A percentile compares a stretch with the other conserved stretches of the same genome.
Evolutionary conservation across 768 basidiomycete genomes (phyloP).

Genomic region (Leccinum boreale): DNA sequence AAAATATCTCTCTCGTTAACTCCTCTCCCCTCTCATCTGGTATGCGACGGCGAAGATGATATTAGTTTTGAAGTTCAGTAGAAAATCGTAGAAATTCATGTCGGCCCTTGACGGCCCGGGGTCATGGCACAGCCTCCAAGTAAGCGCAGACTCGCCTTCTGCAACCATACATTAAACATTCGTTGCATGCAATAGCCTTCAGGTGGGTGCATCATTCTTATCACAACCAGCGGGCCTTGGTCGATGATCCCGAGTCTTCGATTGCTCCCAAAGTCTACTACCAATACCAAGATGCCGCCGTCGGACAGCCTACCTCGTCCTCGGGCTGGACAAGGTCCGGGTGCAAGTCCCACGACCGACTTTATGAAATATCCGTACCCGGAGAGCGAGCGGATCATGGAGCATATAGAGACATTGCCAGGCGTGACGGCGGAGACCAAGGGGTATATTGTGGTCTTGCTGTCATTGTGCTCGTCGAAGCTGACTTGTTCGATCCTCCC

Average conservation of each 20-base stretch:
- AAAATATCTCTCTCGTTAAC: background rate
- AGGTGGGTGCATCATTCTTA: too few relatives aligned
- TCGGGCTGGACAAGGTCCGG: background rate
- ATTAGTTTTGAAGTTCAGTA: background rate
- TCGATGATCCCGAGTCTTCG: too few relatives aligned
- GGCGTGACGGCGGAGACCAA: constrained; percentile 22
- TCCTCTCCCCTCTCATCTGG: background rate
- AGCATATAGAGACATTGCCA: constrained; percentile 10
- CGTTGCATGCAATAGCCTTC: too few relatives aligned
- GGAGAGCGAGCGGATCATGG: constrained; percentile 2
- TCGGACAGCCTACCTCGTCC: constrained; percentile 4
- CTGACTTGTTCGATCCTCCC: background rate
- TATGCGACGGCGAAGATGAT: background rate
- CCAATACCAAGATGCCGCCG: constrained; percentile 10
- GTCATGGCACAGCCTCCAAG: too few relatives aligned
- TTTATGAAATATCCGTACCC: constrained; percentile 22
- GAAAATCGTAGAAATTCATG: too few relatives aligned
- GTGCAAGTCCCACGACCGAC: background rate
- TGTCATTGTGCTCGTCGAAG: background rate
- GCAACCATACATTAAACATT: too few relatives aligned
- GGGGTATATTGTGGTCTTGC: constrained; percentile 7
- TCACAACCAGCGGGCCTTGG: too few relatives aligned
- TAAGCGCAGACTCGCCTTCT: too few relatives aligned
- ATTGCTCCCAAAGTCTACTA: background rate
- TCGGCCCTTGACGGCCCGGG: too few relatives aligned